phyloP scores from a whole-genome alignment of 176 grass and related monocot species.

The Avena sativa region DNA sequence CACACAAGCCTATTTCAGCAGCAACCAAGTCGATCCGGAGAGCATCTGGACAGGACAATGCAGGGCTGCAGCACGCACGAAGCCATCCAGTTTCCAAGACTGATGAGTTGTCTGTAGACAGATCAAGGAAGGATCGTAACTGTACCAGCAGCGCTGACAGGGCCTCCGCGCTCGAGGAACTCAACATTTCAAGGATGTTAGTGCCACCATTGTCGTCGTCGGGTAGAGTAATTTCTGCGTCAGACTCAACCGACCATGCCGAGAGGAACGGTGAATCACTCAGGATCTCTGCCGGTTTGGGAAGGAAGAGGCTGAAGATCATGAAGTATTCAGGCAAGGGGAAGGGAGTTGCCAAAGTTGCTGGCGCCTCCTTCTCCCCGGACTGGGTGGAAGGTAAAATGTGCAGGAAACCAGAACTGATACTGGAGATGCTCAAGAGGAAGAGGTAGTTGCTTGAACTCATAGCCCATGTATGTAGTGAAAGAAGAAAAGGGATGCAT shows the following conservation, averaged over 20 bases:
- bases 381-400: slow-evolving; percentile 5
- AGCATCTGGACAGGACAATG: neutral
- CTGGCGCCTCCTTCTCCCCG: neutral
- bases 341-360: slow-evolving; percentile 13
- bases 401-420: slow-evolving; percentile 56
- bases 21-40: slow-evolving; percentile 40
- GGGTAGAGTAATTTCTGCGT: neutral
- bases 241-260: neutral
- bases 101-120: slow-evolving; percentile 28
- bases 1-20: slow-evolving; percentile 54
- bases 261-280: slow-evolving; percentile 30
- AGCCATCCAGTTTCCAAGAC: slow-evolving; percentile 23
- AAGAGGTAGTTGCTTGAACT: slow-evolving; percentile 40
- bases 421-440: slow-evolving; percentile 70
- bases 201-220: neutral
- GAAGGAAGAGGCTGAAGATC: slow-evolving; percentile 59
- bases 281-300: slow-evolving; percentile 44
- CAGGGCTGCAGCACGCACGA: neutral
- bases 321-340: slow-evolving; percentile 46
- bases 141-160: neutral
- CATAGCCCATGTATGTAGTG: neutral
- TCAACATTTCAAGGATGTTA: slow-evolving; percentile 2
- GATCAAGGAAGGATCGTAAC: neutral
- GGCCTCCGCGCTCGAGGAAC: slow-evolving; percentile 9
- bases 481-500: neutral